These are phyloP conservation scores for Kodamaea alishanica DNA, from an alignment of 1,139 yeast species.

Conservation along the genomic window DNA sequence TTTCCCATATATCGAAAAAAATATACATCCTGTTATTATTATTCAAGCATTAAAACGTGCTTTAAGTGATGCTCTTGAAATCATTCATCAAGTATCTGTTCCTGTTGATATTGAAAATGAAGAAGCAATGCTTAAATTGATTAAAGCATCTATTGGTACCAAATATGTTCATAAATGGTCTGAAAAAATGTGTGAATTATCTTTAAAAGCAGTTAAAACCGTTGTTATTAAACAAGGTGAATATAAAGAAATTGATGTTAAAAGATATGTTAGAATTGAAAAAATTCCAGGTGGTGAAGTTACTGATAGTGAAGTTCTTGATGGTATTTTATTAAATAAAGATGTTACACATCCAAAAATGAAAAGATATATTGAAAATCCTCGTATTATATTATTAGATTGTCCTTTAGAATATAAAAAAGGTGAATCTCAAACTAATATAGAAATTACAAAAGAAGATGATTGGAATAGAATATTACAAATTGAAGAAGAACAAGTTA, in stretches of 20 bases:
- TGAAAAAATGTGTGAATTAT: slow-evolving; percentile 82
- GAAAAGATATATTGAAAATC: slow-evolving; percentile 85
- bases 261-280: slow-evolving; percentile 90
- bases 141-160: slow-evolving; percentile 92
- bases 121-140: slow-evolving; percentile 79
- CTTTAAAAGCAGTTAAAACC: slow-evolving; percentile 84
- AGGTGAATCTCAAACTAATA: slow-evolving; percentile 98
- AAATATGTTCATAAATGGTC: slow-evolving; percentile 93
- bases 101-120: slow-evolving; percentile 86
- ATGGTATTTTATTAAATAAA: slow-evolving; percentile 89
- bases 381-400: slow-evolving; percentile 83
- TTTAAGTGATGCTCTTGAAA: slow-evolving; percentile 81
- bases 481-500: slow-evolving; percentile 97
- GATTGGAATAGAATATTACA: slow-evolving; percentile 96
- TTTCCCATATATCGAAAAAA: slow-evolving; percentile 88
- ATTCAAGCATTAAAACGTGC: slow-evolving; percentile 94
- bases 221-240: slow-evolving; percentile 68
- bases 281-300: slow-evolving; percentile 98
- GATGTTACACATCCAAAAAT: slow-evolving; percentile 98
- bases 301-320: slow-evolving; percentile 79
- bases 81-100: slow-evolving; percentile 77
- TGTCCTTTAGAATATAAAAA: slow-evolving; percentile 98
- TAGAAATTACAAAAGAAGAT: slow-evolving; percentile 92
- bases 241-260: slow-evolving; percentile 83
- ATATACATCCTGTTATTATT: slow-evolving; percentile 94